These are phyloP conservation scores for Plasmodium cynomolgi DNA, from an alignment of 169 alveolate species.

Conservation along the genomic window DNA sequence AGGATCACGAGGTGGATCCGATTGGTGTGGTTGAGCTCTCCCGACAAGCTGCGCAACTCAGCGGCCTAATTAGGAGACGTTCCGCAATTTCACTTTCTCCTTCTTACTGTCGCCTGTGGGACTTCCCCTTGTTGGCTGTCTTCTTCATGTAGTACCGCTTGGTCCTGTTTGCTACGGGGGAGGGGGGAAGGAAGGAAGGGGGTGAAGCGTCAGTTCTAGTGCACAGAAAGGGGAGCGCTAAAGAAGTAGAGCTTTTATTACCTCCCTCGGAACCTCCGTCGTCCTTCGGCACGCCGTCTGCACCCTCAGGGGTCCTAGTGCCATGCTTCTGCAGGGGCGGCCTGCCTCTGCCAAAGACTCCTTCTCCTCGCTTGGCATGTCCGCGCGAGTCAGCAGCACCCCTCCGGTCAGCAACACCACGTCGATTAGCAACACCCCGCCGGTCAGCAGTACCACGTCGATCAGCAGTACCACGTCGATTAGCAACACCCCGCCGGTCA, in stretches of 20 bases:
- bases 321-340: not conserved
- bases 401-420: not conserved
- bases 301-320: not conserved
- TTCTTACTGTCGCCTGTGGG: conserved; percentile 38
- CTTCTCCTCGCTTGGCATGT: not conserved
- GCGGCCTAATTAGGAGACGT: not conserved
- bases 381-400: not conserved
- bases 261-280: not conserved
- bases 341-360: not conserved
- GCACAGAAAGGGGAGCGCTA: not conserved
- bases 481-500: not conserved
- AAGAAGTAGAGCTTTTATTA: not conserved
- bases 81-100: not conserved
- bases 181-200: not conserved
- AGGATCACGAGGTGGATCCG: not conserved
- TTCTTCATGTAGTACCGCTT: conserved; percentile 40
- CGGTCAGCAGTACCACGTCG: not conserved
- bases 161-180: conserved; percentile 4
- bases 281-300: not conserved
- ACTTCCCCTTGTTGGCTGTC: conserved; percentile 40
- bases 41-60: not conserved
- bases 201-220: not conserved
- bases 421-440: not conserved
- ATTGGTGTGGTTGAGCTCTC: not conserved
- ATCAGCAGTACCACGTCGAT: not conserved